Evolutionary conservation across 2,329 filamentous ascomycete species (phyloP).

Genomic region (Cordyceps cicadae): DNA sequence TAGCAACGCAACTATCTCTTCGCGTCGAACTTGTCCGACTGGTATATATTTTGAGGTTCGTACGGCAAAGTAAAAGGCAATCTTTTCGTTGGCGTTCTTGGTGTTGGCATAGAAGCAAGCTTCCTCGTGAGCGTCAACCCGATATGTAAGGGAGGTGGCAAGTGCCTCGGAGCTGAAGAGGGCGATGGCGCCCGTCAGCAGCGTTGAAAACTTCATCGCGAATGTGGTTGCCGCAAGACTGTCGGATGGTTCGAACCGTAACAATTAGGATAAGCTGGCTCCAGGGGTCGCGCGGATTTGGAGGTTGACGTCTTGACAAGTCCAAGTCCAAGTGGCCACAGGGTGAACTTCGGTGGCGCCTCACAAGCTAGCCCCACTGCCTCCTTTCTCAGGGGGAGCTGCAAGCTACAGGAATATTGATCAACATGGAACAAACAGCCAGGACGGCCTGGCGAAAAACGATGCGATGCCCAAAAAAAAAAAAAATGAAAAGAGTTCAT

Average conservation of each 20-base stretch:
- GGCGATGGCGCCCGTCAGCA: constrained; percentile 63
- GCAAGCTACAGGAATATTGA: background rate
- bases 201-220: constrained; percentile 57
- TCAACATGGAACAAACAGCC: too few relatives aligned
- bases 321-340: background rate
- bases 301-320: background rate
- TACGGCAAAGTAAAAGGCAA: constrained; percentile 98
- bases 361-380: background rate
- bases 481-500: too few relatives aligned
- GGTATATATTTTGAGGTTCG: constrained; percentile 24
- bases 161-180: constrained; percentile 58
- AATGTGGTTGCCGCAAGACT: background rate
- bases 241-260: background rate
- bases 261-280: constrained; percentile 21
- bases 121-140: constrained; percentile 81
- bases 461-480: too few relatives aligned
- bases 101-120: constrained; percentile 89
- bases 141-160: constrained; percentile 90
- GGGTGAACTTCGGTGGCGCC: constrained; percentile 11
- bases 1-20: background rate
- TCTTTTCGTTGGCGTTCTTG: constrained; percentile 71
- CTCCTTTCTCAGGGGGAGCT: constrained; percentile 6
- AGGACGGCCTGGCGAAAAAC: too few relatives aligned
- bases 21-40: background rate
- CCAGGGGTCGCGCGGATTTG: constrained; percentile 15